These are phyloP conservation scores for Spiromastix sp. DNA, from an alignment of 2,329 filamentous ascomycete species.

Conservation along the genomic window DNA sequence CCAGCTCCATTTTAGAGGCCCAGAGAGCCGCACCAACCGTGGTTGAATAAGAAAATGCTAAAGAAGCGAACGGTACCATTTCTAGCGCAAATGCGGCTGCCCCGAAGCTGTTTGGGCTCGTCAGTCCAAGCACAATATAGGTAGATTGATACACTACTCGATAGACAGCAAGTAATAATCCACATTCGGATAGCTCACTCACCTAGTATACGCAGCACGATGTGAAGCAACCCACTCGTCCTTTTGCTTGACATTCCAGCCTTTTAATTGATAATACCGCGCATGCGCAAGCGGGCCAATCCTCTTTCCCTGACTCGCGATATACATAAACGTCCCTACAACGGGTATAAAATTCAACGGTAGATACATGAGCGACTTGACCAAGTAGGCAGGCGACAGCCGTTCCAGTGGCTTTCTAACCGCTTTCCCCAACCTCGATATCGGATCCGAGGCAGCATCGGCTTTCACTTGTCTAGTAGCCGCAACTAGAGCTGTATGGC, in stretches of 20 bases:
- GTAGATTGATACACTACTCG: background rate
- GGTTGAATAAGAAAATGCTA: slow-evolving; percentile 85
- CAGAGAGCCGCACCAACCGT: slow-evolving; percentile 88
- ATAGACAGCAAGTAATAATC: background rate
- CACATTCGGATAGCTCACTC: slow-evolving; percentile 25
- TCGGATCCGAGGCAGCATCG: slow-evolving; percentile 36
- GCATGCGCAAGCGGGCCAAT: slow-evolving; percentile 44
- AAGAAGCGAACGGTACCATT: slow-evolving; percentile 70
- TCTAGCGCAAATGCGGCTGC: slow-evolving; percentile 75
- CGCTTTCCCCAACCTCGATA: slow-evolving; percentile 48
- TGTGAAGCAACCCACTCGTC: slow-evolving; percentile 61
- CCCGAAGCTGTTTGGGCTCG: slow-evolving; percentile 50
- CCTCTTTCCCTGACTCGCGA: slow-evolving; percentile 59
- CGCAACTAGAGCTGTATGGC: slow-evolving; percentile 53
- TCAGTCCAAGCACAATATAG: background rate
- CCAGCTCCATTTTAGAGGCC: slow-evolving; percentile 83
- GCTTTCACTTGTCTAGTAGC: slow-evolving; percentile 62
- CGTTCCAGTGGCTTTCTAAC: slow-evolving; percentile 45
- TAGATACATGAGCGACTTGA: slow-evolving; percentile 75
- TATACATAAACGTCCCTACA: slow-evolving; percentile 71
- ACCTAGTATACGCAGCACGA: slow-evolving; percentile 72
- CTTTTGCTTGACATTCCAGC: slow-evolving; percentile 57
- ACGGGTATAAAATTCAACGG: slow-evolving; percentile 90
- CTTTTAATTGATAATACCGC: slow-evolving; percentile 86
- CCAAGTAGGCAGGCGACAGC: slow-evolving; percentile 47